Evolutionary conservation across 2,329 filamentous ascomycete species (phyloP).

Genomic region (Stenocarpella maydis): DNA sequence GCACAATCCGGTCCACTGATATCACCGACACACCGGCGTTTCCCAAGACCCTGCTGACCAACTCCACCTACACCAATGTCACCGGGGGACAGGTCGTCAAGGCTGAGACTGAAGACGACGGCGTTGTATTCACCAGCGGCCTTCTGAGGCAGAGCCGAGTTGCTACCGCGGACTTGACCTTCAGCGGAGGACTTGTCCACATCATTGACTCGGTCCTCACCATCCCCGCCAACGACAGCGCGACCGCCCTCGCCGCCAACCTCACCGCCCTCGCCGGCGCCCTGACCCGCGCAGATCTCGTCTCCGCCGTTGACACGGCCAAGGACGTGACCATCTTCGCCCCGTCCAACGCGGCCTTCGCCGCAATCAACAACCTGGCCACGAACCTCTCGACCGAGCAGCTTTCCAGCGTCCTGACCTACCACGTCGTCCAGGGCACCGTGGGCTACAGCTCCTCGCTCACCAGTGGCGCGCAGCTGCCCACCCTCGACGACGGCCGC

Average conservation of each 20-base stretch:
- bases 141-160: conserved; percentile 58
- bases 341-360: conserved; percentile 68
- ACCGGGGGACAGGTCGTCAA: conserved; percentile 67
- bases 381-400: conserved; percentile 55
- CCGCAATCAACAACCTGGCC: conserved; percentile 61
- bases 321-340: conserved; percentile 70
- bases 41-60: conserved; percentile 55
- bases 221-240: conserved; percentile 53
- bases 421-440: conserved; percentile 68
- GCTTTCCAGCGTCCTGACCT: conserved; percentile 63
- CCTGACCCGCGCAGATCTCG: conserved; percentile 53
- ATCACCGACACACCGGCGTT: conserved; percentile 45
- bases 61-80: conserved; percentile 62
- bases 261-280: conserved; percentile 57
- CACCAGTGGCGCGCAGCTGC: conserved; percentile 40
- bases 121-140: conserved; percentile 61
- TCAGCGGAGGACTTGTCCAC: conserved; percentile 63
- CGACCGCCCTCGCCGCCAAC: conserved; percentile 51
- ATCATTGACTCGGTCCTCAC: conserved; percentile 58
- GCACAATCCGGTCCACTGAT: conserved; percentile 49
- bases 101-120: conserved; percentile 48
- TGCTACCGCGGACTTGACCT: conserved; percentile 58
- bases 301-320: conserved; percentile 49
- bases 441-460: conserved; percentile 59
- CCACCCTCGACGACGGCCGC: conserved; percentile 56